A percentile compares a stretch with the other conserved stretches of the same genome.
Evolutionary conservation across 2,329 filamentous ascomycete species (phyloP).

Genomic region (Lachnellula willkommii): DNA sequence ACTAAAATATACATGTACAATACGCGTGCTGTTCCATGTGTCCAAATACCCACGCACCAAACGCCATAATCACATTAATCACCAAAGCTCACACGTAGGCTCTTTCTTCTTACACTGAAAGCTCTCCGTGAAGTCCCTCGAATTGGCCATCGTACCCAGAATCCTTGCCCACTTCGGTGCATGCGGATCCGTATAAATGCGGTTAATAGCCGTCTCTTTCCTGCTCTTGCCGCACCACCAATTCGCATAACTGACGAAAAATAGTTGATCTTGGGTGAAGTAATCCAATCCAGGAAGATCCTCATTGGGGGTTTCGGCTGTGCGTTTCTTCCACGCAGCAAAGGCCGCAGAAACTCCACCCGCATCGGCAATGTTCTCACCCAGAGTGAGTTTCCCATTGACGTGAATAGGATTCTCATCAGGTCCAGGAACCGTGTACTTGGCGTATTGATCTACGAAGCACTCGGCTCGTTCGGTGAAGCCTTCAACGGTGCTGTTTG

Average conservation of each 20-base stretch:
- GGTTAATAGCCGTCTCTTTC: constrained; percentile 50
- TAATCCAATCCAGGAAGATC: constrained; percentile 54
- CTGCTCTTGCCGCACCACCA: constrained; percentile 63
- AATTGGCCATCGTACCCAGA: constrained; percentile 60
- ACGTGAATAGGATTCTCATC: constrained; percentile 54
- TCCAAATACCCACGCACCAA: background rate
- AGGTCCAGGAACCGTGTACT: constrained; percentile 53
- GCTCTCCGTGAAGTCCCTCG: constrained; percentile 59
- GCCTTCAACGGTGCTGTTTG: constrained; percentile 49
- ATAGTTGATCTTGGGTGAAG: constrained; percentile 64
- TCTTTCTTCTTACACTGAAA: constrained; percentile 62
- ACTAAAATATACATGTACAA: background rate
- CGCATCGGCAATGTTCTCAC: constrained; percentile 68
- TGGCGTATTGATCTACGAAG: constrained; percentile 62
- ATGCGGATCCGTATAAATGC: constrained; percentile 60
- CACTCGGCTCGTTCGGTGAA: constrained; percentile 58
- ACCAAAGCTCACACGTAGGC: constrained; percentile 68
- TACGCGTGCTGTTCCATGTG: background rate
- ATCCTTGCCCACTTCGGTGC: constrained; percentile 59
- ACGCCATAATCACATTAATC: constrained; percentile 15
- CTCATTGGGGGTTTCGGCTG: constrained; percentile 45
- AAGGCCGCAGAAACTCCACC: constrained; percentile 60
- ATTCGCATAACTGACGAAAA: constrained; percentile 61
- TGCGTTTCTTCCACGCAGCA: constrained; percentile 58
- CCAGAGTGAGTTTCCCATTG: constrained; percentile 58